phyloP scores from a whole-genome alignment of 306 rosid species.

The Cucurbita ficifolia region DNA sequence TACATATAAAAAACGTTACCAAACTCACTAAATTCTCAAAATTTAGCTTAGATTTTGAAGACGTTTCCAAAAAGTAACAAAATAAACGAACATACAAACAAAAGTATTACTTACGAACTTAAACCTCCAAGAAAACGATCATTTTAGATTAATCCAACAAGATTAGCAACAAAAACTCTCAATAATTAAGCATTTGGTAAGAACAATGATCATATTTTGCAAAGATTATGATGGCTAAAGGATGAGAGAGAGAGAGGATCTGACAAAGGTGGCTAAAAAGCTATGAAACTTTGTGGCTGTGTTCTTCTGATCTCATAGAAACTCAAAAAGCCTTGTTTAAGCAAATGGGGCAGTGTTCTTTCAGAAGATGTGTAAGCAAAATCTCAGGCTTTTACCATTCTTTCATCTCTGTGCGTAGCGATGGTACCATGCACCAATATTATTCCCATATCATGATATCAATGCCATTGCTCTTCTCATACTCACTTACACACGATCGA shows the following conservation, averaged over 20 bases:
- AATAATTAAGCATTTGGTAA: too few relatives aligned
- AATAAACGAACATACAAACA: too few relatives aligned
- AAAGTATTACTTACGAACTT: too few relatives aligned
- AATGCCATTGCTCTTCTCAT: neutral
- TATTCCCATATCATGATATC: constrained; percentile 33
- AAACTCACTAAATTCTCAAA: too few relatives aligned
- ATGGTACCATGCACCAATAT: constrained; percentile 28
- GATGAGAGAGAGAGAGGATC: neutral
- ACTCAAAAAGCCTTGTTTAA: constrained; percentile 8
- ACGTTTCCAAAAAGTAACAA: too few relatives aligned
- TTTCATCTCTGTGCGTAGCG: neutral
- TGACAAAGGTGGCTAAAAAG: constrained; percentile 9
- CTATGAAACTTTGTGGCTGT: constrained; percentile 6
- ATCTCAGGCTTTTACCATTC: constrained; percentile 1
- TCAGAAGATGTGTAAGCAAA: constrained; percentile 11
- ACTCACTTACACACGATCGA: too few relatives aligned
- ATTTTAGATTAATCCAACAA: too few relatives aligned
- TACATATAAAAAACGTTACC: too few relatives aligned
- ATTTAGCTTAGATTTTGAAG: too few relatives aligned
- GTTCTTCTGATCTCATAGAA: neutral
- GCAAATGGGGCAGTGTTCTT: constrained; percentile 10
- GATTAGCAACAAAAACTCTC: too few relatives aligned
- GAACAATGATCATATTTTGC: too few relatives aligned
- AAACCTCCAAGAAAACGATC: too few relatives aligned
- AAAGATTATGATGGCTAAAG: neutral